Base-by-base conservation (phyloP, 768 basidiomycete species). In the Ramaria rubella region DNA sequence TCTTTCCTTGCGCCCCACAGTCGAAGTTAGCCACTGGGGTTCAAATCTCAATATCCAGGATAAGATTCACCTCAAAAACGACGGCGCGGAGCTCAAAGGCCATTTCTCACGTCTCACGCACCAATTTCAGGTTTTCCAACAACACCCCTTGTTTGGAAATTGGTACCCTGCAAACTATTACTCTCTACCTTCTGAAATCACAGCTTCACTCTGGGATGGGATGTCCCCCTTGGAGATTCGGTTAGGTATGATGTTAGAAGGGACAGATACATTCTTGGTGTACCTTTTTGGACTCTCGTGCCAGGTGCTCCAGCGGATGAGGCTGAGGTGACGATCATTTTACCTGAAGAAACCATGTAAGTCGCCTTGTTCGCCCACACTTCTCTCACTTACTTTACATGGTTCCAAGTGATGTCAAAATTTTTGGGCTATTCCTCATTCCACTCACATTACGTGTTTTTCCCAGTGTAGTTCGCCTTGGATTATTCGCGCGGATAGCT, bases 11-110 rank as follows among this genome's bases (percentile, higher is more conserved):
- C 78, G 81, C 58, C 84, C 95, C 49, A 65, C 78, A 0, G 92
- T 86, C 1, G 95, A 99, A 72, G 84, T 99, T 60, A 95, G 93
- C 61, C 95, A 98, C 67, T 98, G 95, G 96, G 94, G 95, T 31
- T 82, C 84, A 40, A 96, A 96, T 69, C 68, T 99, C 34, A 96
- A 97, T 65, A 86, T 94, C 29, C 83, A 97, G 68, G 94, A 99
- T 71, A 81, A 89, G 31, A 82, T 96, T 59, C 67, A 79, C 57
- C 73, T 99, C 17, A 79, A 81, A 68, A 99, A 99, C 66, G 87
- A 85, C 58, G 96, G 95, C 4, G 93, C 96, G 12, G 71, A 72
- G 95, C 77, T 99, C 58, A 94, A 95, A 67, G 96, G 95, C 1
- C 88, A 95, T 57, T 99, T 98, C 75, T 92, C 94, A 23, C 91